A percentile compares a stretch with the other conserved stretches of the same genome.
Evolutionary conservation across 2,329 filamentous ascomycete genomes (phyloP).

Genomic region (Colletotrichum horii): DNA sequence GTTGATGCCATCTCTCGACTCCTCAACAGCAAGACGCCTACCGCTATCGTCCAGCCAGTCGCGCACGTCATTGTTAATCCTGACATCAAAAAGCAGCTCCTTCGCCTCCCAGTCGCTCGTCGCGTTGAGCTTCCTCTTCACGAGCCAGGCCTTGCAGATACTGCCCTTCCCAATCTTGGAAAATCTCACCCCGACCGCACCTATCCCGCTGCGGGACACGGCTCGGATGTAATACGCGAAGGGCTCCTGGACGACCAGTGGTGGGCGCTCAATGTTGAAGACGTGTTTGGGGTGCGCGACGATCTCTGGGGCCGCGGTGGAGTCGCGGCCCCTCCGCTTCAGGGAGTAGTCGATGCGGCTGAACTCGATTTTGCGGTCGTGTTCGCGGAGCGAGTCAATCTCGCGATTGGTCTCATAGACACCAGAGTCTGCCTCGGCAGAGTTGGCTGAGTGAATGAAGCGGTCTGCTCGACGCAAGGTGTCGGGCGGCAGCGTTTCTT

Average conservation of each 20-base stretch:
- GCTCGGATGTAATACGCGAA: conserved; percentile 33
- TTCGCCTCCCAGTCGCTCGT: conserved; percentile 24
- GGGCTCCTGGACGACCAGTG: conserved; percentile 27
- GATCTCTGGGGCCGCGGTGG: conserved; percentile 25
- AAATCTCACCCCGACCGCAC: not conserved
- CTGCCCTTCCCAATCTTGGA: conserved; percentile 1
- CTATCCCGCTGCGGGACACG: not conserved
- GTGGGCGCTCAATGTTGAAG: conserved; percentile 39
- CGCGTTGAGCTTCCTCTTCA: not conserved
- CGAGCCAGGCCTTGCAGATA: conserved; percentile 23
- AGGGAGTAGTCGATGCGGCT: conserved; percentile 34
- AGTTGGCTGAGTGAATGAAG: conserved; percentile 33
- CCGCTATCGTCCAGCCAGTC: conserved; percentile 37
- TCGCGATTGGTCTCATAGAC: conserved; percentile 42
- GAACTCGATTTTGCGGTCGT: conserved; percentile 33
- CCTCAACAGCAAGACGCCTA: conserved; percentile 34
- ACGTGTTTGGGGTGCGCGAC: conserved; percentile 34
- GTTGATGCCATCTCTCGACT: conserved; percentile 29
- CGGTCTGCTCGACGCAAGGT: conserved; percentile 37
- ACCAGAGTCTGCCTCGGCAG: conserved; percentile 29
- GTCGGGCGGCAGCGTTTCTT: conserved; percentile 29
- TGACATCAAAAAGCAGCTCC: conserved; percentile 32
- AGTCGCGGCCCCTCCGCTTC: conserved; percentile 14
- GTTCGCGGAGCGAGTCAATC: conserved; percentile 35
- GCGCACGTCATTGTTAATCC: conserved; percentile 25